A percentile compares a stretch with the other conserved stretches of the same genome.
Conservation (phyloP, 495 filamentous ascomycete species). For the Neurospora tetraspora region DNA sequence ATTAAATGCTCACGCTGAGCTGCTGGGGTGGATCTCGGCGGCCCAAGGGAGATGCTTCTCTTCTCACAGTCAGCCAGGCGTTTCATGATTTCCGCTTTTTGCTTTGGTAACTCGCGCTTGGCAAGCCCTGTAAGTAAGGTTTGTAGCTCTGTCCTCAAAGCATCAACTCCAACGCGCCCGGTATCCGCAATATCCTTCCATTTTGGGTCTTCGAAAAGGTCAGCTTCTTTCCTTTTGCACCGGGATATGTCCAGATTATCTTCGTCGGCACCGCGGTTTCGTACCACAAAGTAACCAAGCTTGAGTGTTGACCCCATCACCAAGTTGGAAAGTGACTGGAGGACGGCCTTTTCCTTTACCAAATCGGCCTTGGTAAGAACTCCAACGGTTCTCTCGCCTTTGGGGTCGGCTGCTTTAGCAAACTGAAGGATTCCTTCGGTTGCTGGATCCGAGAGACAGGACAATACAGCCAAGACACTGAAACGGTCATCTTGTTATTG, state of each 20-base stretch:
- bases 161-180: constrained; percentile 40
- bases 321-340: constrained; percentile 30
- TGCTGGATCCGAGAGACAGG: constrained; percentile 47
- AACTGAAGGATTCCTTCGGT: constrained; percentile 49
- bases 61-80: constrained; percentile 25
- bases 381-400: constrained; percentile 43
- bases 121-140: constrained; percentile 35
- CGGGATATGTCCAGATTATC: constrained; percentile 5
- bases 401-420: constrained; percentile 36
- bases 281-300: constrained; percentile 48
- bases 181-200: constrained; percentile 36
- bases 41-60: constrained; percentile 33
- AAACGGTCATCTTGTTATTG: neutral
- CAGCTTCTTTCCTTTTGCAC: constrained; percentile 24
- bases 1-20: constrained; percentile 17
- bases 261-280: constrained; percentile 41
- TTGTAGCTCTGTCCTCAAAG: constrained; percentile 37
- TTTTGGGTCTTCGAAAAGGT: constrained; percentile 23
- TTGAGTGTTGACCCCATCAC: constrained; percentile 30
- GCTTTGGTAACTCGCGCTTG: constrained; percentile 41
- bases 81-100: constrained; percentile 36
- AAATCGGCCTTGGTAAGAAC: constrained; percentile 55
- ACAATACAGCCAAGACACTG: constrained; percentile 44
- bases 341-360: constrained; percentile 34
- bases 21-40: constrained; percentile 17